Base-by-base conservation (phyloP, 371 early-diverging fungal species). In the Mucor lusitanicus region DNA sequence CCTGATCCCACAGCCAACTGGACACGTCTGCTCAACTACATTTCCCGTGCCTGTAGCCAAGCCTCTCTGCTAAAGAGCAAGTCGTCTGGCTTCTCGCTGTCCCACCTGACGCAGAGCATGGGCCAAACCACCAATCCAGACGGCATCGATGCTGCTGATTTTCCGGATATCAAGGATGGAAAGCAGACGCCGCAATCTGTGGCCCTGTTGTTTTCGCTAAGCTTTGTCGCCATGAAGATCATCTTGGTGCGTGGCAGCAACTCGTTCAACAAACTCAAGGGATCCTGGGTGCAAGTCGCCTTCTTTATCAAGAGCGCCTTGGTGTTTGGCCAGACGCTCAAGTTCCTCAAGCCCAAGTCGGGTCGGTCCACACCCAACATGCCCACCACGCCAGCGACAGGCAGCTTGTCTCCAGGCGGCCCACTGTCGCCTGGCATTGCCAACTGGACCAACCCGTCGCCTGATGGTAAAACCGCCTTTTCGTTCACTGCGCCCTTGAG, bases 211-310 rank as follows among this genome's bases (percentile, higher is more conserved):
- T 77, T 78, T 13, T 64, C 84, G 0, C 72, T 85, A 1, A 78
- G 87, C 63, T 85, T 88, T 59, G 77, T 82, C 2, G 86, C 87
- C 0, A 71, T 88, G 59, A 81, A 87, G 53, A 77, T 85, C n/a
- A 84, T 88, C 40, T 63, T 88, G 23, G 78, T 88, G 2, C 79
- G 88, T 5, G 85, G 82, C 12, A 71, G 64, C 46, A 75, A 50
- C 55, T 81, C 77, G 35, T 78, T 78, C 68, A 75, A 82, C 62
- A 80, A 63, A 27, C 65, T 77, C 37, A 78, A 71, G 60, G 80
- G 75, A n/a, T 71, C 78, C 19, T 86, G 78, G 86, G 77, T 68
- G 5, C 78, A 78, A 28, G 64, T 80, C 9, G 82, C 82, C 1
- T 73, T 65, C 33, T 80, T 79, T 61, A 60, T 77, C 33, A 75